Percentiles rank a stretch among this genome's conserved stretches.
phyloP scores from a whole-genome alignment of 495 filamentous ascomycete species.

The Penicillium malachiteum region DNA sequence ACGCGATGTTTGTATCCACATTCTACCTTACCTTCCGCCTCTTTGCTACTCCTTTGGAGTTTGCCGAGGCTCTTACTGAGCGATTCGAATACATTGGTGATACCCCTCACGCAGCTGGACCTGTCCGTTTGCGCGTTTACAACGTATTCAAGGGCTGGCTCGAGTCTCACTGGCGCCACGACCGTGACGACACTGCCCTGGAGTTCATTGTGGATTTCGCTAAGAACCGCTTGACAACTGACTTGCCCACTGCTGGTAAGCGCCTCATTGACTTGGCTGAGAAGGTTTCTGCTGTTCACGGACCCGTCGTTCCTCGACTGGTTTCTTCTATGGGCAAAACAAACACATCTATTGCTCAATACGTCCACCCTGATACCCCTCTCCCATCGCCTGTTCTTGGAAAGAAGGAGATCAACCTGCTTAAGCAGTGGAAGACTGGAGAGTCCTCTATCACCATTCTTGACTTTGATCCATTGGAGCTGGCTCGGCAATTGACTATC shows the following conservation, averaged over 20 bases:
- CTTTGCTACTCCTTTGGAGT: constrained; percentile 78
- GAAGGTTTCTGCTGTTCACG: constrained; percentile 75
- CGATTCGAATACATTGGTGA: constrained; percentile 91
- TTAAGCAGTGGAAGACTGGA: constrained; percentile 73
- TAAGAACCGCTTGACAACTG: constrained; percentile 60
- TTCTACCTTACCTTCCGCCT: constrained; percentile 98
- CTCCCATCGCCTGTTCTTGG: constrained; percentile 67
- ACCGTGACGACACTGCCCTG: constrained; percentile 73
- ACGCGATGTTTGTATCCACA: constrained; percentile 87
- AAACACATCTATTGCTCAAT: constrained; percentile 67
- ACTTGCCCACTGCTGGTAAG: constrained; percentile 74
- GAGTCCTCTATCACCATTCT: constrained; percentile 71
- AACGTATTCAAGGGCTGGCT: constrained; percentile 98
- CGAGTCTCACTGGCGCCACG: constrained; percentile 90
- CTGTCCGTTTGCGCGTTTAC: constrained; percentile 88
- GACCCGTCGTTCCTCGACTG: constrained; percentile 78
- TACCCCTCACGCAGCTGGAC: constrained; percentile 65
- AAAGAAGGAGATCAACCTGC: constrained; percentile 70
- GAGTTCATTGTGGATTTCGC: constrained; percentile 77
- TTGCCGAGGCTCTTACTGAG: constrained; percentile 79
- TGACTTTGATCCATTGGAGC: constrained; percentile 89
- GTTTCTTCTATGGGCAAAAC: constrained; percentile 89
- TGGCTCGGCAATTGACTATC: constrained; percentile 90
- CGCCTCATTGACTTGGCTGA: constrained; percentile 74
- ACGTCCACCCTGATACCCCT: constrained; percentile 66